These are phyloP conservation scores for Cantharellus anzutake DNA, from an alignment of 768 basidiomycete species.

Conservation along the genomic window DNA sequence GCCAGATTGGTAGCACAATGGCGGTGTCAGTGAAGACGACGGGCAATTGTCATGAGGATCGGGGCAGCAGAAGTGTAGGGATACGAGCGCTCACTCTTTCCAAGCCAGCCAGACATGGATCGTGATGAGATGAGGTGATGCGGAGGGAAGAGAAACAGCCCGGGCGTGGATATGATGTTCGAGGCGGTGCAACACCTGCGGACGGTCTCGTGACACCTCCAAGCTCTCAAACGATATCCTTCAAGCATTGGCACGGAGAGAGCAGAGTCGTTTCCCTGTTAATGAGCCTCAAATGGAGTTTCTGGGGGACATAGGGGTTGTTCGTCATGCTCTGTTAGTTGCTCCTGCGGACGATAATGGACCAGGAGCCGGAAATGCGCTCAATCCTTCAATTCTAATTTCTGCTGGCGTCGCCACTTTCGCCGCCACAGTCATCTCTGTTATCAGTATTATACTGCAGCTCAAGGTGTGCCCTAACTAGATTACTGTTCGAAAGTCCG, in stretches of 20 bases:
- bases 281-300: too few species aligned
- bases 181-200: too few species aligned
- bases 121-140: background rate
- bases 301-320: too few species aligned
- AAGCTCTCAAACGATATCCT: too few species aligned
- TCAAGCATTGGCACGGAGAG: too few species aligned
- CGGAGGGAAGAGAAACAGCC: too few species aligned
- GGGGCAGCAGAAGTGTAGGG: background rate
- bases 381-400: conserved; percentile 31
- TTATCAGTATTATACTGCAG: conserved; percentile 59
- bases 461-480: conserved; percentile 23
- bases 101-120: background rate
- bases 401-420: conserved; percentile 44
- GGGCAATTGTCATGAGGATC: background rate
- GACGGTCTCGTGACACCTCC: too few species aligned
- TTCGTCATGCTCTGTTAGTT: too few species aligned
- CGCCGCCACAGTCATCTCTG: conserved; percentile 53
- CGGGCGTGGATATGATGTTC: too few species aligned
- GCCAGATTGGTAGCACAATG: background rate
- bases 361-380: conserved; percentile 36
- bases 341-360: background rate
- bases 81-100: background rate
- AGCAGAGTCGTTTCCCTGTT: too few species aligned
- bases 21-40: background rate
- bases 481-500: background rate